A percentile compares a stretch with the other conserved stretches of the same genome.
Conservation (phyloP, 495 filamentous ascomycete genomes). For the Podospora conica region DNA sequence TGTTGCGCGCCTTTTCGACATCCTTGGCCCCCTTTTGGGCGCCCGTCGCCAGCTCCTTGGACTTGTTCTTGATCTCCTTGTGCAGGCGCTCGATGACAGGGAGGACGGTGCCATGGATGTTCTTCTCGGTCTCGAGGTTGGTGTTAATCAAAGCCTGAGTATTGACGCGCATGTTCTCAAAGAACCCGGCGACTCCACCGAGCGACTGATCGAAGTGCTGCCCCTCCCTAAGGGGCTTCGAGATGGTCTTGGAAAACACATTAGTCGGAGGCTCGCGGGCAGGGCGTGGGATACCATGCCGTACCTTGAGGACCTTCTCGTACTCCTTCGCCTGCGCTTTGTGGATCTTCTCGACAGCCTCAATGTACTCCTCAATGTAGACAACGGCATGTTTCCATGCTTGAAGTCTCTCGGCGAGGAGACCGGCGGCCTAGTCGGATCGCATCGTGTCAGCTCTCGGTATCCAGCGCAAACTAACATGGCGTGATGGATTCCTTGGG, state of each 20-base stretch:
- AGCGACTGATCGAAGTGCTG: slow-evolving; percentile 85
- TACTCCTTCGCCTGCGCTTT: slow-evolving; percentile 87
- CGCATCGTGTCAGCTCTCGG: not conserved
- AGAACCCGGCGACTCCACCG: slow-evolving; percentile 79
- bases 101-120: slow-evolving; percentile 71
- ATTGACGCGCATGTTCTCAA: slow-evolving; percentile 88
- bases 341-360: slow-evolving; percentile 74
- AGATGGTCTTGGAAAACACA: slow-evolving; percentile 56
- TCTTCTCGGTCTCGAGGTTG: slow-evolving; percentile 83
- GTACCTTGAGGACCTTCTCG: slow-evolving; percentile 85
- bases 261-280: not conserved
- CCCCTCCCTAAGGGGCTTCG: slow-evolving; percentile 75
- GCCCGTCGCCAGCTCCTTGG: slow-evolving; percentile 78
- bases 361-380: slow-evolving; percentile 86
- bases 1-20: slow-evolving; percentile 79
- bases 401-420: slow-evolving; percentile 76
- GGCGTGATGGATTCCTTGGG: not conserved
- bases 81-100: slow-evolving; percentile 87
- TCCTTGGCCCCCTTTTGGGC: slow-evolving; percentile 81
- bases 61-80: slow-evolving; percentile 91
- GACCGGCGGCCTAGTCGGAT: slow-evolving; percentile 54
- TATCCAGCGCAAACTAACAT: not conserved
- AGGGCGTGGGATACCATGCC: not conserved
- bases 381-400: slow-evolving; percentile 94
- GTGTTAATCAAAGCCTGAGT: slow-evolving; percentile 84